phyloP scores from a whole-genome alignment of 225 moss, liverwort and hornwort species.

The Marchantia polymorpha region DNA sequence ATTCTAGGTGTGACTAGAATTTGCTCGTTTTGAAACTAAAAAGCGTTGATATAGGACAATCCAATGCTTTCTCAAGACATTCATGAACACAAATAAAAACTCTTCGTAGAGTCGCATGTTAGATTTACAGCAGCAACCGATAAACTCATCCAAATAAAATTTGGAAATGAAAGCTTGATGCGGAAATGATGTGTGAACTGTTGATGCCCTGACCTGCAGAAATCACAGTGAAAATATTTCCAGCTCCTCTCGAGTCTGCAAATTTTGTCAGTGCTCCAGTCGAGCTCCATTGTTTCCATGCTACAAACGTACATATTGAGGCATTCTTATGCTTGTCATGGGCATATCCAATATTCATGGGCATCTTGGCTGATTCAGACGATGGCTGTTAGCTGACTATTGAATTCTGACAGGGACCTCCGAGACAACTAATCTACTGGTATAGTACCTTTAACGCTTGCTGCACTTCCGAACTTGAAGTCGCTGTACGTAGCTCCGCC shows the following conservation, averaged over 20 bases:
- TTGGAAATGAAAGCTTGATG: too few species aligned
- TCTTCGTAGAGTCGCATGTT: too few species aligned
- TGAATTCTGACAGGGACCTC: conserved; percentile 11
- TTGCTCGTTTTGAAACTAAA: background rate
- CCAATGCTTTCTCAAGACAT: background rate
- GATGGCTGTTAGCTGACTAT: too few species aligned
- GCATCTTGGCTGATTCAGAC: background rate
- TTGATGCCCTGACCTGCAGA: background rate
- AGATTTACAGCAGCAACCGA: too few species aligned
- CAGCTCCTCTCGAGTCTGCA: conserved; percentile 1
- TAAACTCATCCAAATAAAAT: too few species aligned
- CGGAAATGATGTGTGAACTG: too few species aligned
- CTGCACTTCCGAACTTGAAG: background rate
- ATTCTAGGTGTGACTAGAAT: too few species aligned
- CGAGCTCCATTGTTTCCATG: too few species aligned
- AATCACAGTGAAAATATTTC: background rate
- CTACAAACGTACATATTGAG: background rate
- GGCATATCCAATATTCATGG: background rate
- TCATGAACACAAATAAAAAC: too few species aligned
- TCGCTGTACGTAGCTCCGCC: background rate
- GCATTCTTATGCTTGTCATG: too few species aligned
- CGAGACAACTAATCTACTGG: conserved; percentile 14
- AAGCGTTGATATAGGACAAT: background rate
- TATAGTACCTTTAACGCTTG: background rate
- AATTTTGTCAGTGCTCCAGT: background rate